These are phyloP conservation scores for Ophiostoma piceae DNA, from an alignment of 2,329 filamentous ascomycete genomes.

Conservation along the genomic window DNA sequence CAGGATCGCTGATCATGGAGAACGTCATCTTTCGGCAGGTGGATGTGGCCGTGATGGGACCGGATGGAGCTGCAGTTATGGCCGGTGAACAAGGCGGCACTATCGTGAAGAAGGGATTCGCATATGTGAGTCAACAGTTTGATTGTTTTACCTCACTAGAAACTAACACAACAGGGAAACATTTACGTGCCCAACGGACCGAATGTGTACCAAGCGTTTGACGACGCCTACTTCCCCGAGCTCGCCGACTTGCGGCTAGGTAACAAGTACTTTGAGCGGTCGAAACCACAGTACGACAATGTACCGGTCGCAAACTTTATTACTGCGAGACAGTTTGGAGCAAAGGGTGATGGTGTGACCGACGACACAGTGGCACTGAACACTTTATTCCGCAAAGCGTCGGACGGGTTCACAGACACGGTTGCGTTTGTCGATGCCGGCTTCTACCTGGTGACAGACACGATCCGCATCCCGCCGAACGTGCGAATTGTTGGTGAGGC, in stretches of 20 bases:
- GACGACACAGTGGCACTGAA: slow-evolving; percentile 72
- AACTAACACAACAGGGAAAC: slow-evolving; percentile 49
- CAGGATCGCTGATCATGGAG: slow-evolving; percentile 45
- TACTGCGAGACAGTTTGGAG: slow-evolving; percentile 62
- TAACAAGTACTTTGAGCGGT: slow-evolving; percentile 60
- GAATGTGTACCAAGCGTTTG: slow-evolving; percentile 44
- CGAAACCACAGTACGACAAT: slow-evolving; percentile 69
- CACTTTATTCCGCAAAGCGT: slow-evolving; percentile 34
- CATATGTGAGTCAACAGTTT: slow-evolving; percentile 27
- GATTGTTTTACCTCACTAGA: neutral
- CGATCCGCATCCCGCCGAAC: slow-evolving; percentile 45
- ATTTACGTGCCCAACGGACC: slow-evolving; percentile 51
- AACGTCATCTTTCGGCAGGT: slow-evolving; percentile 44
- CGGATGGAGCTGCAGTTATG: slow-evolving; percentile 43
- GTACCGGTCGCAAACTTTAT: slow-evolving; percentile 56
- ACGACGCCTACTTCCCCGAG: slow-evolving; percentile 38
- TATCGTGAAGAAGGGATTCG: slow-evolving; percentile 52
- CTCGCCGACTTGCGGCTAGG: slow-evolving; percentile 51
- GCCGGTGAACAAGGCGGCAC: slow-evolving; percentile 44
- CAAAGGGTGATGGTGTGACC: slow-evolving; percentile 65
- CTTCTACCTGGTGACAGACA: slow-evolving; percentile 55
- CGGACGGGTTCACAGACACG: slow-evolving; percentile 37
- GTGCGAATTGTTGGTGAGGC: slow-evolving; percentile 57
- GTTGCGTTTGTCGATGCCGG: slow-evolving; percentile 60
- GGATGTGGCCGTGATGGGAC: slow-evolving; percentile 40